Base-by-base conservation (phyloP, 306 rosid species). In the Cucurbita moschata region DNA sequence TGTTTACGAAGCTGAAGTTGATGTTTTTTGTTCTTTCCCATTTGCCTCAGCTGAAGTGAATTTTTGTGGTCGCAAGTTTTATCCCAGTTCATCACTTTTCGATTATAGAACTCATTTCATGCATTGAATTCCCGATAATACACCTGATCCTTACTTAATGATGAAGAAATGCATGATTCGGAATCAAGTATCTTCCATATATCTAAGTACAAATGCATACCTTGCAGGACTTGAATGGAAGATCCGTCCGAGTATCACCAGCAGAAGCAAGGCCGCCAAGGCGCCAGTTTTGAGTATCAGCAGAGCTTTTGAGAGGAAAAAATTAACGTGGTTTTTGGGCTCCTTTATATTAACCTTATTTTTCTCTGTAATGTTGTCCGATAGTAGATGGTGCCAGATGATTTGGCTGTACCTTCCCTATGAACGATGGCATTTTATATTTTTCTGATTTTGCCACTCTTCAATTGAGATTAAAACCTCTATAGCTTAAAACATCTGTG, bases 201-300 rank as follows among this genome's bases (percentile, higher is more conserved):
- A 49, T 42, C 82, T 44, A 84, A 79, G 19, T 59, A 53, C 30
- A 70, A 4, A 35, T 52, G 72, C 76, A 4, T 73, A 35, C 79
- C 55, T 26, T 80, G 79, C 83, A 94, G 96, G 99, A 94, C 80
- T 78, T 94, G 80, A 80, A 84, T 73, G 99, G 99, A 61, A 89
- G 99, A 83, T 8, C 89, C 76, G 86, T 94, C 8, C 82, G 96
- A 4, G 99, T 94, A 21, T 80, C 92, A 0, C 19, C 38, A 4
- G 99, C 97, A 7, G 99, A 87, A 76, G 76, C 88, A 21, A 88
- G 77, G 85, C 92, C 88, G 84, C 91, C 90, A 59, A 85, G 81
- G 82, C 95, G 86, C 21, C 81, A 80, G 54, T 89, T 80, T 83
- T 90, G 82, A 89, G 72, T 49, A 49, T 49, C 74, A 49, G 59